These are phyloP conservation scores for Alternaria solani DNA, from an alignment of 2,329 filamentous ascomycete genomes.

Conservation along the genomic window DNA sequence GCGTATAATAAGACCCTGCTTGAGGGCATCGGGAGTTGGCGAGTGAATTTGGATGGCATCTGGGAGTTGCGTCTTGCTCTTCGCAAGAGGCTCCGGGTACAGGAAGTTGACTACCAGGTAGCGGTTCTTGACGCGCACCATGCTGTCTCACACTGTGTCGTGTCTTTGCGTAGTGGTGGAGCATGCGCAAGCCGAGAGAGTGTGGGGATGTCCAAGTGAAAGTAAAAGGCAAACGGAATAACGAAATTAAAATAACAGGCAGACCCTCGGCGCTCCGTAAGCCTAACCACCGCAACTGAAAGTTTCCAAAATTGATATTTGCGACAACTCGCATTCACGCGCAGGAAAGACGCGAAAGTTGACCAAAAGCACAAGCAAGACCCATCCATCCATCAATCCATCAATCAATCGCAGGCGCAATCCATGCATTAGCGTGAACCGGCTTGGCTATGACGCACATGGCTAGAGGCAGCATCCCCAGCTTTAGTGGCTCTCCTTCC, in stretches of 20 bases:
- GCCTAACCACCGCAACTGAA: neutral
- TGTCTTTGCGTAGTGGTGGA: neutral
- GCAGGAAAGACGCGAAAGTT: neutral
- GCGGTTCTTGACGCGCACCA: slow-evolving; percentile 96
- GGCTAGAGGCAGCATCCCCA: slow-evolving; percentile 33
- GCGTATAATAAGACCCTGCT: slow-evolving; percentile 69
- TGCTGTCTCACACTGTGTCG: slow-evolving; percentile 48
- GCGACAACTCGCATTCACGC: neutral
- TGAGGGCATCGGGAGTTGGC: slow-evolving; percentile 77
- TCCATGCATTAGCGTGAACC: slow-evolving; percentile 18
- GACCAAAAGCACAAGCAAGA: neutral
- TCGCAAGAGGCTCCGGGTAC: slow-evolving; percentile 70
- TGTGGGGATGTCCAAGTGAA: neutral
- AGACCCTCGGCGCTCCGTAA: neutral
- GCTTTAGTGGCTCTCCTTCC: slow-evolving; percentile 27
- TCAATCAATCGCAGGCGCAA: slow-evolving; percentile 8
- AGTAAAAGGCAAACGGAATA: neutral
- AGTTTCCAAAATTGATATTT: neutral
- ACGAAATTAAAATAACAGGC: slow-evolving; percentile 3
- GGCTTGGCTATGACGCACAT: slow-evolving; percentile 38
- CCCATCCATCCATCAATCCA: neutral
- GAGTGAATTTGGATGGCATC: slow-evolving; percentile 77
- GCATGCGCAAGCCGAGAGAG: neutral
- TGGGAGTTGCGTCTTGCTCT: slow-evolving; percentile 55
- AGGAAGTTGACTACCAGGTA: slow-evolving; percentile 95